Base-by-base conservation (phyloP, 345 rosid genomes). In the Populus simonii region DNA sequence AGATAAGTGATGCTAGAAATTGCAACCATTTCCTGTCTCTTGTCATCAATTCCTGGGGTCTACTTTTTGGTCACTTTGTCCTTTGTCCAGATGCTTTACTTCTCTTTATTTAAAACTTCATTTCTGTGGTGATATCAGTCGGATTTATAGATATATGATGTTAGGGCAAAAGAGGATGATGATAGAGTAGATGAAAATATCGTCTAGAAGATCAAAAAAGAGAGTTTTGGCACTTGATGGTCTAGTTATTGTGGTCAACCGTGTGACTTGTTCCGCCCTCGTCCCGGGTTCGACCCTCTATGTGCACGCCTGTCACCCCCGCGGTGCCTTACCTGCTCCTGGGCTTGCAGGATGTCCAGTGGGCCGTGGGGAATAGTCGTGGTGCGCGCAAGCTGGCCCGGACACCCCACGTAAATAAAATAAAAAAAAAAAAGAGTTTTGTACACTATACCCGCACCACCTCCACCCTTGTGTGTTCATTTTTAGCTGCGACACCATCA, bases 11-110 rank as follows among this genome's bases (percentile, higher is more conserved):
- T 75, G 74, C 33, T 61, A 61, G 31, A 68, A 45, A 49, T 36
- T 77, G 45, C 55, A 76, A 73, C 80, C 17, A 20, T 66, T 25
- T 61, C 51, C 51, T n/a, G 61, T 76, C 59, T 29, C 18, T 53
- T 71, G 41, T 72, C 79, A 70, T 80, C 75, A 63, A 74, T 55
- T 72, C 57, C 20, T 41, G 68, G 29, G 67, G 67, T 36, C 39
- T 68, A 9, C 12, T 47, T 53, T 55, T 25, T 75, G 0, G 27
- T 27, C 27, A 15, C 51, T 33, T 7, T 47, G 5, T 18, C 4
- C 23, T 2, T 23, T 47, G 25, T 49, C 31, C 8, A 66, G 7
- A 5, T 5, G 35, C 16, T 15, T 39, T 3, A 29, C 11, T 35
- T 38, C 6, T 33, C 25, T 57, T 10, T 27, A 25, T 25, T 27